Evolutionary conservation across 805 yeast species (phyloP), one percentile per base, ranked within the genome.

Genomic region (Metschnikowia rubicola): DNA sequence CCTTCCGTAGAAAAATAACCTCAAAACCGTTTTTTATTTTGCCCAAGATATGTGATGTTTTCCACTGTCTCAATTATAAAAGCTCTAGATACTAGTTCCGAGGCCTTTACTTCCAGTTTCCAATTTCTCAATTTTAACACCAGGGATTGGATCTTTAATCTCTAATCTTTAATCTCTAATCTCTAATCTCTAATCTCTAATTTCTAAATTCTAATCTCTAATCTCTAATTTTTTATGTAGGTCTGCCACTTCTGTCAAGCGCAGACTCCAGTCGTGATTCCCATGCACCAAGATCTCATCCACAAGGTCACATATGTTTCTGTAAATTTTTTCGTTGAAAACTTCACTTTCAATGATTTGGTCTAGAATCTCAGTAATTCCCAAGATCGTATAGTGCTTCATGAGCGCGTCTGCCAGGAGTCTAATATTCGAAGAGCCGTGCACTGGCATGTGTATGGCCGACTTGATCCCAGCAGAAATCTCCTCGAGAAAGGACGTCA

Each of bases 351-450:
- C 44, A n/a, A 52, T 17, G 5, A 55, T 33, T 17, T 37, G n/a
- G 12, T 46, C 53, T 30, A 56, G 41, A 4, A 30, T 30, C 15
- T 43, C 55, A n/a, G n/a, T 17, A n/a, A 56, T 39, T n/a, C 55
- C 58, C 19, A 29, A 35, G 13, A 56, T 19, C 13, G 54, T 40
- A 15, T 43, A 48, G 39, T 54, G 56, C 36, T 56, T 56, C 56
- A 52, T 44, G 26, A 51, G 41, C 11, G 46, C 40, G 8, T 51
- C 50, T 10, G 50, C 47, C 38, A 35, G 39, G 2, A 56, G 39
- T 10, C 32, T 15, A 11, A 52, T 32, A 34, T 45, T 53, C 11
- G 35, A 33, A 4, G 48, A 28, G 2, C 15, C 41, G 9, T 34
- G 7, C 12, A 13, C 12, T 2, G 56, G 56, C 19, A 56, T 39